Evolutionary conservation across 495 filamentous ascomycete species (phyloP).

Genomic region (Stereocaulon alpinum): DNA sequence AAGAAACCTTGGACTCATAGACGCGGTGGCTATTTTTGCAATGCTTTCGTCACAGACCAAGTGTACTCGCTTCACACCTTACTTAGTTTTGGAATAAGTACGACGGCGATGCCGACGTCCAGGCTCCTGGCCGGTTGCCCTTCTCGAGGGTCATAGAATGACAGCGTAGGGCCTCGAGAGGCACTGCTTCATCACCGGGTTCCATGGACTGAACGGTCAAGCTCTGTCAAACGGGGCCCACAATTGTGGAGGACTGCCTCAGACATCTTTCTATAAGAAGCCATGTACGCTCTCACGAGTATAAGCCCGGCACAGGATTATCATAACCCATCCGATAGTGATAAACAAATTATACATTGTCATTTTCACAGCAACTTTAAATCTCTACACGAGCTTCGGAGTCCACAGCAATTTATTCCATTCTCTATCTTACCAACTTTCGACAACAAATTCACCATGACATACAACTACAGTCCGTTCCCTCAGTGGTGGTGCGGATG

Average conservation of each 20-base stretch:
- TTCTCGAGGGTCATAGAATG: background rate
- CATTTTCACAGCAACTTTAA: too few species aligned
- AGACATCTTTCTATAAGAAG: constrained; percentile 5
- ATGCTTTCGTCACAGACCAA: background rate
- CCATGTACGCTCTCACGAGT: background rate
- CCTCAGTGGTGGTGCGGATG: background rate
- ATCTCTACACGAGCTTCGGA: too few species aligned
- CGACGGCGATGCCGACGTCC: background rate
- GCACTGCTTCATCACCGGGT: constrained; percentile 6
- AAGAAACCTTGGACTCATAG: background rate
- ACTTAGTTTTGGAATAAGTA: background rate
- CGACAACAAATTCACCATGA: too few species aligned
- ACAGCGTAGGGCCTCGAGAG: background rate
- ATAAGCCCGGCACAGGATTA: background rate
- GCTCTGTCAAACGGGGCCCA: background rate
- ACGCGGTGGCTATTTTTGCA: background rate
- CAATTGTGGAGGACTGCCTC: background rate
- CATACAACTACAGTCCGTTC: background rate
- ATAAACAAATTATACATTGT: too few species aligned
- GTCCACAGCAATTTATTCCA: too few species aligned
- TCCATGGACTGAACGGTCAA: background rate
- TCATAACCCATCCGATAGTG: background rate
- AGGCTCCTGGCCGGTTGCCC: background rate
- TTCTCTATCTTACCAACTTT: too few species aligned
- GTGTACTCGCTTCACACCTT: background rate